Percentiles rank a stretch among this genome's conserved stretches.
phyloP scores from a whole-genome alignment of 75 land plant species.

The Picea sitchensis region DNA sequence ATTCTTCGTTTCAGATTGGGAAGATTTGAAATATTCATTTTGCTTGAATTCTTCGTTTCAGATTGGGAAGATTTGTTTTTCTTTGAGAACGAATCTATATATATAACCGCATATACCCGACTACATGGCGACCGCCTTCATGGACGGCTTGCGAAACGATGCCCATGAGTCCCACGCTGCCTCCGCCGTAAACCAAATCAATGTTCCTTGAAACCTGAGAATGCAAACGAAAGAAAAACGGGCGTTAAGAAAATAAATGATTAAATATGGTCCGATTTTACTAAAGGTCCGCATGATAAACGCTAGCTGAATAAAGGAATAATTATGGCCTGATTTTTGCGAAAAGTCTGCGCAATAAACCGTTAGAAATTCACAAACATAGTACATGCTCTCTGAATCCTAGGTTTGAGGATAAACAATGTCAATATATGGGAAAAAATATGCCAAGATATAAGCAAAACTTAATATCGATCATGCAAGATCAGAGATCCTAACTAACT shows the following conservation, averaged over 20 bases:
- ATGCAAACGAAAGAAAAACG: too few species aligned
- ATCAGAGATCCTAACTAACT: too few species aligned
- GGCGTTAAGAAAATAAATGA: background rate
- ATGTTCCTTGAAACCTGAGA: slow-evolving; percentile 62
- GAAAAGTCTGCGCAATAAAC: background rate
- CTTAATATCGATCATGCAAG: too few species aligned
- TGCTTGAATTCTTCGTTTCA: background rate
- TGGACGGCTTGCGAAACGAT: slow-evolving; percentile 63
- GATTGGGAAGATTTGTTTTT: slow-evolving; percentile 1
- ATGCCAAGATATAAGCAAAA: too few species aligned
- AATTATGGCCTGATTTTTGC: background rate
- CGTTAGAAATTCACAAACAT: background rate
- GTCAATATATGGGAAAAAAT: too few species aligned
- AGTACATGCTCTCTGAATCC: background rate
- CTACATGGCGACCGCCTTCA: slow-evolving; percentile 64
- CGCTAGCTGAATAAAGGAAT: background rate
- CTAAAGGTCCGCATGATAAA: background rate
- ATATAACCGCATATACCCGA: too few species aligned
- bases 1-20: too few species aligned
- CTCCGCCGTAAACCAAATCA: slow-evolving; percentile 75
- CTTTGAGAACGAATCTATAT: too few species aligned
- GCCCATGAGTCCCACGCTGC: slow-evolving; percentile 72
- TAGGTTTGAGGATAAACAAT: background rate
- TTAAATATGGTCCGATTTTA: background rate
- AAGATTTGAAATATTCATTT: too few species aligned